These are phyloP conservation scores for Microcyclosporella mali DNA, from an alignment of 2,329 filamentous ascomycete genomes.

Conservation along the genomic window DNA sequence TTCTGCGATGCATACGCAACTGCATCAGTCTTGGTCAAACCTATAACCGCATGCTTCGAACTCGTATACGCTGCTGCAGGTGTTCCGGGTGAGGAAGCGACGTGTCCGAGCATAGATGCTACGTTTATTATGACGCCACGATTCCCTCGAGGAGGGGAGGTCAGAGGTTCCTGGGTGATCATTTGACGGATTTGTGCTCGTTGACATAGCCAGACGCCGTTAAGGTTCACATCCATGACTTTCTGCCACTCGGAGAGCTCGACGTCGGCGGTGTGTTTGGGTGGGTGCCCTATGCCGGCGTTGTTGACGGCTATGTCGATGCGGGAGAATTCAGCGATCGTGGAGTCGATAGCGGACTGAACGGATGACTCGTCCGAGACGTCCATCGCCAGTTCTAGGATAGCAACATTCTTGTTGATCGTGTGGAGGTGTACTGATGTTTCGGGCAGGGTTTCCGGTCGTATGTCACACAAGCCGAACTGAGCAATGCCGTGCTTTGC, in stretches of 20 bases:
- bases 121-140: slow-evolving; percentile 52
- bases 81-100: slow-evolving; percentile 35
- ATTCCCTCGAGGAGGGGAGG: slow-evolving; percentile 7
- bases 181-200: slow-evolving; percentile 48
- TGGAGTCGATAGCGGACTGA: slow-evolving; percentile 33
- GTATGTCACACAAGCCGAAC: slow-evolving; percentile 17
- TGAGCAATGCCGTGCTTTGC: slow-evolving; percentile 15
- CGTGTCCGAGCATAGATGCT: slow-evolving; percentile 47
- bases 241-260: slow-evolving; percentile 45
- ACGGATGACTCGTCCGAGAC: slow-evolving; percentile 14
- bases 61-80: slow-evolving; percentile 45
- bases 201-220: slow-evolving; percentile 54
- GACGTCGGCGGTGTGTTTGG: slow-evolving; percentile 40
- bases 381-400: slow-evolving; percentile 15
- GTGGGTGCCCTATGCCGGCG: slow-evolving; percentile 51
- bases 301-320: slow-evolving; percentile 59
- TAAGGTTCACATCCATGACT: slow-evolving; percentile 49
- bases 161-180: slow-evolving; percentile 38
- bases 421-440: slow-evolving; percentile 8
- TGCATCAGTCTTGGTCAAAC: slow-evolving; percentile 51
- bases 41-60: slow-evolving; percentile 51
- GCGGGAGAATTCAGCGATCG: slow-evolving; percentile 45
- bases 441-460: slow-evolving; percentile 7
- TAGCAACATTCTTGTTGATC: slow-evolving; percentile 4
- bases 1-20: slow-evolving; percentile 46